Evolutionary conservation across 768 basidiomycete genomes (phyloP).

Genomic region (Boletellus sp.): DNA sequence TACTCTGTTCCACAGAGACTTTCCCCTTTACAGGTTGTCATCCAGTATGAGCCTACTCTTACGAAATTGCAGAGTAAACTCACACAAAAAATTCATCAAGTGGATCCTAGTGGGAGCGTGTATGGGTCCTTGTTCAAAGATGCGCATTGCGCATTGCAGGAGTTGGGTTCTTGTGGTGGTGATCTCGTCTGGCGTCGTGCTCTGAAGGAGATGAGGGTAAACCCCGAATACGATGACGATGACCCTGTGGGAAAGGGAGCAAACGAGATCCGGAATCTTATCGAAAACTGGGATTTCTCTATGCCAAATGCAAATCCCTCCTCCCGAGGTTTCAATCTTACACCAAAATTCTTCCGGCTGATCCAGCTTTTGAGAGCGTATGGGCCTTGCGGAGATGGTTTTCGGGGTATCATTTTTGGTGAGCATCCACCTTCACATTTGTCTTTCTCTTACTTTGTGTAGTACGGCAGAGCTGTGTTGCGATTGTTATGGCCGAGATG

Average conservation of each 20-base stretch:
- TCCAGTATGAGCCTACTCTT: slow-evolving; percentile 47
- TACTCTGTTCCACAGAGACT: slow-evolving; percentile 36
- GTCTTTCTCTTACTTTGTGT: slow-evolving; percentile 22
- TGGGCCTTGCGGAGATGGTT: slow-evolving; percentile 48
- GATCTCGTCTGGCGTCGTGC: slow-evolving; percentile 67
- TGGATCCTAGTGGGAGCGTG: slow-evolving; percentile 39
- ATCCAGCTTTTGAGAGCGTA: slow-evolving; percentile 57
- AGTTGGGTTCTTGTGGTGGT: slow-evolving; percentile 66
- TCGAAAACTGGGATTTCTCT: slow-evolving; percentile 61
- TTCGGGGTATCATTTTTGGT: slow-evolving; percentile 73
- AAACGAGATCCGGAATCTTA: slow-evolving; percentile 32
- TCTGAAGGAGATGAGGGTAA: slow-evolving; percentile 34
- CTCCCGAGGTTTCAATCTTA: slow-evolving; percentile 62
- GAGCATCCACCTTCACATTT: slow-evolving; percentile 28
- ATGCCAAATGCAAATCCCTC: slow-evolving; percentile 59
- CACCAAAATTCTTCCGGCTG: slow-evolving; percentile 61
- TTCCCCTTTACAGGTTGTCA: slow-evolving; percentile 48
- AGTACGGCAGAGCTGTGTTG: slow-evolving; percentile 56
- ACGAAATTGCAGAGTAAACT: slow-evolving; percentile 39
- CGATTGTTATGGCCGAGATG: slow-evolving; percentile 56
- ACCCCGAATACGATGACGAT: slow-evolving; percentile 36
- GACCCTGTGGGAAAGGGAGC: slow-evolving; percentile 25
- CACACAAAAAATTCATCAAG: slow-evolving; percentile 43
- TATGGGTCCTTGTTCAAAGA: slow-evolving; percentile 43
- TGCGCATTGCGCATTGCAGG: slow-evolving; percentile 43